A percentile compares a stretch with the other conserved stretches of the same genome.
phyloP scores from a whole-genome alignment of 1,139 yeast genomes.

The Saccharomycopsis hybrid region DNA sequence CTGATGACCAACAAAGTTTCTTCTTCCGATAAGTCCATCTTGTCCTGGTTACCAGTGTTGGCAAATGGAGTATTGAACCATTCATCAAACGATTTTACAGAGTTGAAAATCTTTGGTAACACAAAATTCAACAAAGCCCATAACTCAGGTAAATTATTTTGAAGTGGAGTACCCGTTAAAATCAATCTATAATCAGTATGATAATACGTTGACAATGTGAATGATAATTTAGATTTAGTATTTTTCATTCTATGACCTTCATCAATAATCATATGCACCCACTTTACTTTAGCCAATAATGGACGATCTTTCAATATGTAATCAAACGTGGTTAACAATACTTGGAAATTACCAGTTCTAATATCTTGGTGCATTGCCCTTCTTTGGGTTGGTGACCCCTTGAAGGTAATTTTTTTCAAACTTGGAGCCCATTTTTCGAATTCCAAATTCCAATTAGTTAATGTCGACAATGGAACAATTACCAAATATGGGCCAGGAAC shows the following conservation, averaged over 20 bases:
- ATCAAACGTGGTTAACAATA: constrained; percentile 72
- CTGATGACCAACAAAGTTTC: constrained; percentile 89
- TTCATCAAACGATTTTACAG: constrained; percentile 81
- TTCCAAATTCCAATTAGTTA: constrained; percentile 80
- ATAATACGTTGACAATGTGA: constrained; percentile 64
- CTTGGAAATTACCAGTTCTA: constrained; percentile 63
- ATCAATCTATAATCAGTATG: constrained; percentile 72
- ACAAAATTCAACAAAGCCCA: constrained; percentile 81
- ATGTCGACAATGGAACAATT: constrained; percentile 76
- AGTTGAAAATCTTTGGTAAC: constrained; percentile 72
- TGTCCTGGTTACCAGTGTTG: constrained; percentile 75
- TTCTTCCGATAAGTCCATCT: constrained; percentile 79
- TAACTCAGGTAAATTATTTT: constrained; percentile 75
- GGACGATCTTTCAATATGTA: constrained; percentile 72
- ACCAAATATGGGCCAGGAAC: constrained; percentile 68
- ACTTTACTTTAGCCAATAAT: constrained; percentile 56
- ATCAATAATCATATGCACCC: constrained; percentile 86
- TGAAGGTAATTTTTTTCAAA: constrained; percentile 60
- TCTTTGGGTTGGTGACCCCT: constrained; percentile 70
- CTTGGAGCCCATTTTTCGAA: constrained; percentile 86
- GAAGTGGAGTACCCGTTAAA: constrained; percentile 84
- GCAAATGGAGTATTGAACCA: constrained; percentile 87
- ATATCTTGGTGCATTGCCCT: constrained; percentile 57
- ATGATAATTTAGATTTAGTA: constrained; percentile 65
- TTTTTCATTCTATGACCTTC: constrained; percentile 90